These are phyloP conservation scores for Aeschynomene evenia DNA, from an alignment of 306 rosid genomes.

Conservation along the genomic window DNA sequence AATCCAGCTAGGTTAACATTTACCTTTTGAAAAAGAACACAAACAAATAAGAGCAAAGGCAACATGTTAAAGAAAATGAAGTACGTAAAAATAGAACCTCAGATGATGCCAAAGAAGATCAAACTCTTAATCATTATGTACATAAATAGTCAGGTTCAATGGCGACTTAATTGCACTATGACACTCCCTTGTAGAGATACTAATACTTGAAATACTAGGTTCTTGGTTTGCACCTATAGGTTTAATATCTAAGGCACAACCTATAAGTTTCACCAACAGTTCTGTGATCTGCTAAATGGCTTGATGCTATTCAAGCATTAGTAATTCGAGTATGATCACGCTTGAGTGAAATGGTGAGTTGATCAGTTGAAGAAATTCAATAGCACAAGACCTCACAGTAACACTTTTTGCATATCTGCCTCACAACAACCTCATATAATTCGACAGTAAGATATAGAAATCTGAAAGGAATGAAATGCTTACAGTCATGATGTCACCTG, in stretches of 20 bases:
- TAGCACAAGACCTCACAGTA: neutral
- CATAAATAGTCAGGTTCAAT: neutral
- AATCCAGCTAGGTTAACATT: slow-evolving; percentile 96
- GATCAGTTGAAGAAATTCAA: slow-evolving; percentile 4
- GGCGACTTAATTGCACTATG: neutral
- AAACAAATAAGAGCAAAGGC: slow-evolving; percentile 4
- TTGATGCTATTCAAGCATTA: slow-evolving; percentile 1
- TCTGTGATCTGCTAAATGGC: neutral
- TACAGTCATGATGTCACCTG: slow-evolving; percentile 98
- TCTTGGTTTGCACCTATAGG: neutral
- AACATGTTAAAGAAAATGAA: neutral
- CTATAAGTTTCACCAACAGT: neutral
- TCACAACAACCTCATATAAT: neutral
- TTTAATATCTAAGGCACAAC: slow-evolving; percentile 17
- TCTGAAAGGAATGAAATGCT: slow-evolving; percentile 41
- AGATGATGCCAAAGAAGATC: slow-evolving; percentile 14
- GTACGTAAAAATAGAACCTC: slow-evolving; percentile 17
- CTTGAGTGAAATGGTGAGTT: neutral
- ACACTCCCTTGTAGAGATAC: neutral
- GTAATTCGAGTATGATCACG: neutral
- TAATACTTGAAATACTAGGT: neutral
- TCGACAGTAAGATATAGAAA: slow-evolving; percentile 10
- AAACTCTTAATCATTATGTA: slow-evolving; percentile 13
- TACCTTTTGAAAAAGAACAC: slow-evolving; percentile 49
- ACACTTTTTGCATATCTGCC: neutral